Base-by-base conservation (phyloP, 1,284 basidiomycete genomes). In the Sporisorium iseilematis-ciliati region DNA sequence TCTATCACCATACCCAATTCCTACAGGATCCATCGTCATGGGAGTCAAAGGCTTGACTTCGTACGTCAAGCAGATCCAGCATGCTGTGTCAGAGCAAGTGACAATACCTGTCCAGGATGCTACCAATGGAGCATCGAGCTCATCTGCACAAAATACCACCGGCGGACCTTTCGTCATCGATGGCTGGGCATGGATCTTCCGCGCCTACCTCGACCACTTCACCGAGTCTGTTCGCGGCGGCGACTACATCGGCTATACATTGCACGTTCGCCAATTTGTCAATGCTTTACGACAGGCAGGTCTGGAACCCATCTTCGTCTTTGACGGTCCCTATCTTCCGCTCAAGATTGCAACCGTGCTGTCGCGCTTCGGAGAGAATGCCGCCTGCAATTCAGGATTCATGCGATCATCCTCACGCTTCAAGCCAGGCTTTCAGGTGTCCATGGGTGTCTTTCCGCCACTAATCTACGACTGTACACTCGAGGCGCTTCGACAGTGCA, bases 101-200 rank as follows among this genome's bases (percentile, higher is more conserved):
- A 65, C 56, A 10, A 53, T 74, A 7, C 51, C 55, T 16, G 52
- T 65, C 42, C 41, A 50, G 1, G 38, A 21, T 11, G 60, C 35
- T 7, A 14, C 38, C 31, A 11, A 40, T 10, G 57, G 38, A 14
- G 26, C 57, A 18, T 20, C 58, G 3, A 52, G 29, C 57, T 41
- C 58, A 7, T 50, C 70, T 2, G 6, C 43, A 8, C 23, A 53
- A 10, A 38, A 35, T 12, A 26, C 41, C 7, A 23, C 33, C 5
- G n/a, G 33, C 7, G 55, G 56, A 0, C 65, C 69, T 3, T 66
- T 81, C 12, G 63, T 81, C 55, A 65, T 82, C 46, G 80, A 82
- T 51, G 79, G 70, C 10, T 78, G 70, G 70, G 79, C 79, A 35
- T 82, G 74, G 71, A 72, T 82, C 64, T 82, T 63, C 31, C 54